Conservation (phyloP, 2,329 filamentous ascomycete genomes). For the Trichoderma arundinaceum region DNA sequence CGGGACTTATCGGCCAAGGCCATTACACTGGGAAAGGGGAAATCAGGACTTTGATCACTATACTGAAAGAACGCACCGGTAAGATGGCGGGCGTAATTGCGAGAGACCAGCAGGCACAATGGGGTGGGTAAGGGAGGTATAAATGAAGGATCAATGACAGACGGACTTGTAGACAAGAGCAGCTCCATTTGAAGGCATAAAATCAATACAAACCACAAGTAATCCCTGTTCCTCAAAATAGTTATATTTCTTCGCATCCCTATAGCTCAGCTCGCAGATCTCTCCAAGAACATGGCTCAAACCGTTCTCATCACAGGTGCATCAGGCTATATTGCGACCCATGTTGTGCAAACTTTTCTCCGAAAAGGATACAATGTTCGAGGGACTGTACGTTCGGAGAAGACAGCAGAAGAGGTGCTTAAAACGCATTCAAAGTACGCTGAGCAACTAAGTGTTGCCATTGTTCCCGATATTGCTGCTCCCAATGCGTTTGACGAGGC, state of each 20-base stretch:
- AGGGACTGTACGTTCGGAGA: neutral
- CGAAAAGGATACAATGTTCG: neutral
- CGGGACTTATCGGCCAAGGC: too few species aligned
- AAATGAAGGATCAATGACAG: too few species aligned
- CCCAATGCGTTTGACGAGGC: conserved; percentile 4
- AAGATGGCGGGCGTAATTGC: too few species aligned
- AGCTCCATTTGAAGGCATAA: too few species aligned
- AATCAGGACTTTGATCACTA: too few species aligned
- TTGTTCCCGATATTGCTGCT: conserved; percentile 14
- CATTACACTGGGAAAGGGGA: too few species aligned
- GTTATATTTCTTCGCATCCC: neutral
- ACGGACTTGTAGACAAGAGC: too few species aligned
- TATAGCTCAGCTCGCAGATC: neutral
- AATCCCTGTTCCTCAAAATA: too few species aligned
- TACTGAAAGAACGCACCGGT: too few species aligned
- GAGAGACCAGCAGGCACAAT: too few species aligned
- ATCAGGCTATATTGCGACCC: conserved; percentile 7
- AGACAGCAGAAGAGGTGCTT: neutral
- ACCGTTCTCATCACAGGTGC: conserved; percentile 15
- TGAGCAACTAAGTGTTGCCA: neutral
- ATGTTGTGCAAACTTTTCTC: conserved; percentile 8
- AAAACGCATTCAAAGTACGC: neutral
- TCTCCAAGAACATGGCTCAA: neutral
- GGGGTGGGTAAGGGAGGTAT: too few species aligned
- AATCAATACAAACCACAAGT: too few species aligned